Conservation (phyloP, 108 stramenopile genomes). For the Conticribra guillardii region DNA sequence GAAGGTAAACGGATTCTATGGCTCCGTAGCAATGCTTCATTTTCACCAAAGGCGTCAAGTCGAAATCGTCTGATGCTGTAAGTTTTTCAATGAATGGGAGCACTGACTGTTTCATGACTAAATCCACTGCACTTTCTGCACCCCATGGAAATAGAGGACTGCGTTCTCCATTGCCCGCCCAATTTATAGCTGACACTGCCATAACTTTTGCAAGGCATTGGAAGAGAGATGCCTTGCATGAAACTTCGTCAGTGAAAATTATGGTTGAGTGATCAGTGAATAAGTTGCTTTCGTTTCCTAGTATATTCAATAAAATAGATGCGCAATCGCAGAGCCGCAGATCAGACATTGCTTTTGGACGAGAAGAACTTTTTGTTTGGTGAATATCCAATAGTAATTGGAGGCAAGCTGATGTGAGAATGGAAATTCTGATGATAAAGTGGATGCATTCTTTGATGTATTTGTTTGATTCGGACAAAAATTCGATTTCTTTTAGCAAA, state of each 20-base stretch:
- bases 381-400: slow-evolving; percentile 5
- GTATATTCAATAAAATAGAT: slow-evolving; percentile 33
- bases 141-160: slow-evolving; percentile 43
- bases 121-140: slow-evolving; percentile 43
- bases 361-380: slow-evolving; percentile 4
- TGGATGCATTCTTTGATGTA: slow-evolving; percentile 4
- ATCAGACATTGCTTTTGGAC: slow-evolving; percentile 24
- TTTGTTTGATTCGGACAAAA: slow-evolving; percentile 9
- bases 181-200: slow-evolving; percentile 21
- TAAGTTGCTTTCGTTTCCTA: too few species aligned
- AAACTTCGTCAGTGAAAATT: background rate
- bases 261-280: background rate
- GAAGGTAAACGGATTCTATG: slow-evolving; percentile 35
- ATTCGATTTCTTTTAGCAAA: slow-evolving; percentile 9
- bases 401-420: slow-evolving; percentile 22
- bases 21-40: slow-evolving; percentile 15
- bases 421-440: slow-evolving; percentile 24
- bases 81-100: slow-evolving; percentile 40
- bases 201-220: slow-evolving; percentile 40
- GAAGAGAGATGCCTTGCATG: slow-evolving; percentile 35
- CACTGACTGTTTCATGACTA: slow-evolving; percentile 27
- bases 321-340: slow-evolving; percentile 33
- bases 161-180: slow-evolving; percentile 9
- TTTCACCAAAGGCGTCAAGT: slow-evolving; percentile 12
- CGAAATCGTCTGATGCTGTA: background rate